phyloP scores from a whole-genome alignment of 208 protist genomes.

The Acanthamoeba triangularis region DNA sequence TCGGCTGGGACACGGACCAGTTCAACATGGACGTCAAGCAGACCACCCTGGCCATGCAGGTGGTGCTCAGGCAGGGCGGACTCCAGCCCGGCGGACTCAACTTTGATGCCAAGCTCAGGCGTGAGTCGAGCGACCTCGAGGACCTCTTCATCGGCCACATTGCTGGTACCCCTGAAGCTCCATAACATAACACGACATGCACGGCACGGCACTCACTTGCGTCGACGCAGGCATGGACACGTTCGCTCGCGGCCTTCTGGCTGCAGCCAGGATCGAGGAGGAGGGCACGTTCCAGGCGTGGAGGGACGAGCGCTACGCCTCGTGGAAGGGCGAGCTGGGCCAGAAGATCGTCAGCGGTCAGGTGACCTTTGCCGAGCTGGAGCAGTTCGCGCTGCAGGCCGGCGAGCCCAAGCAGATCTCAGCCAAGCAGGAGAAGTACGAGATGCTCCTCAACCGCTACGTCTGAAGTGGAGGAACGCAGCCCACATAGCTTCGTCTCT shows the following conservation, averaged over 20 bases:
- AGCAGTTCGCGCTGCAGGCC: constrained; percentile 25
- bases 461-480: not conserved
- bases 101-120: constrained; percentile 77
- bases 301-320: constrained; percentile 68
- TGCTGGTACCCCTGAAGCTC: not conserved
- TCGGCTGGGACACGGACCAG: constrained; percentile 66
- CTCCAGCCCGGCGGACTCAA: constrained; percentile 78
- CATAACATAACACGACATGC: no score
- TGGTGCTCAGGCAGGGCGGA: constrained; percentile 72
- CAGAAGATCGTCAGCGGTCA: constrained; percentile 19
- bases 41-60: constrained; percentile 75
- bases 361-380: constrained; percentile 60
- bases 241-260: constrained; percentile 71
- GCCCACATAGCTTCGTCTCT: no score
- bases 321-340: constrained; percentile 67
- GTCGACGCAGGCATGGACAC: constrained; percentile 63
- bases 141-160: constrained; percentile 79
- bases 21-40: constrained; percentile 79
- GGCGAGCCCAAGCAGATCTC: constrained; percentile 72
- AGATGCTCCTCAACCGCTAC: constrained; percentile 76
- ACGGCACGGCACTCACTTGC: constrained; percentile 5
- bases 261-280: constrained; percentile 56
- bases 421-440: constrained; percentile 80
- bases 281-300: constrained; percentile 45
- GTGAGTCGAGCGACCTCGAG: constrained; percentile 78